A percentile compares a stretch with the other conserved stretches of the same genome.
phyloP scores from a whole-genome alignment of 2,329 filamentous ascomycete genomes.

The Biscogniauxia mediterranea region DNA sequence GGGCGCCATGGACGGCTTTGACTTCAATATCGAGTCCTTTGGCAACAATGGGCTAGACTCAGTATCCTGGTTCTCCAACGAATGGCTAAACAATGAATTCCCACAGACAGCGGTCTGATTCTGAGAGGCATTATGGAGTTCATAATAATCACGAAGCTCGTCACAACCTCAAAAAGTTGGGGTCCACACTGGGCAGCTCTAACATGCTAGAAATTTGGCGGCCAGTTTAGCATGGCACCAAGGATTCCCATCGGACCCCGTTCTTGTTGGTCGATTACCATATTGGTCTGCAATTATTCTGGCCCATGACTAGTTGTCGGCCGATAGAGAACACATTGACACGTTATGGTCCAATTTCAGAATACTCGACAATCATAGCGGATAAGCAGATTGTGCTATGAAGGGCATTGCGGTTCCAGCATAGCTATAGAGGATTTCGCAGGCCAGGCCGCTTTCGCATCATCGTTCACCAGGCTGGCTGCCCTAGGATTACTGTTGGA shows the following conservation, averaged over 20 bases:
- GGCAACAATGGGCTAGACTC: conserved; percentile 36
- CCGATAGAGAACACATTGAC: neutral
- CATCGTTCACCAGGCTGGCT: neutral
- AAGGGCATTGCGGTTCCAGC: neutral
- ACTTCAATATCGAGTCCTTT: conserved; percentile 45
- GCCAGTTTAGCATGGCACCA: too few species aligned
- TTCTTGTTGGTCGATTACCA: too few species aligned
- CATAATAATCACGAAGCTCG: neutral
- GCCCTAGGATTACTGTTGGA: too few species aligned
- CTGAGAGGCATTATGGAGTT: neutral
- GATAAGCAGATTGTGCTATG: neutral
- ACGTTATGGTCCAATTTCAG: neutral
- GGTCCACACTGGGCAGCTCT: neutral
- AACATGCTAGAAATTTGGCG: too few species aligned
- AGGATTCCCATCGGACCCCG: too few species aligned
- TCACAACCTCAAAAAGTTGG: neutral
- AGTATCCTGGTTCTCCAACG: conserved; percentile 33
- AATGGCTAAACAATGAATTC: conserved; percentile 32
- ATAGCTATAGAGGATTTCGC: neutral
- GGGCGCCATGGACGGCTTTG: conserved; percentile 46
- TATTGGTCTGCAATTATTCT: too few species aligned
- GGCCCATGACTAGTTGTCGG: neutral
- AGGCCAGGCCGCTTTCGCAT: neutral
- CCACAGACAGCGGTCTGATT: conserved; percentile 29
- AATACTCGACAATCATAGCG: neutral